Percentiles rank a stretch among this genome's conserved stretches.
Conservation (phyloP, 2,329 filamentous ascomycete genomes). For the Blumeria graminis region DNA sequence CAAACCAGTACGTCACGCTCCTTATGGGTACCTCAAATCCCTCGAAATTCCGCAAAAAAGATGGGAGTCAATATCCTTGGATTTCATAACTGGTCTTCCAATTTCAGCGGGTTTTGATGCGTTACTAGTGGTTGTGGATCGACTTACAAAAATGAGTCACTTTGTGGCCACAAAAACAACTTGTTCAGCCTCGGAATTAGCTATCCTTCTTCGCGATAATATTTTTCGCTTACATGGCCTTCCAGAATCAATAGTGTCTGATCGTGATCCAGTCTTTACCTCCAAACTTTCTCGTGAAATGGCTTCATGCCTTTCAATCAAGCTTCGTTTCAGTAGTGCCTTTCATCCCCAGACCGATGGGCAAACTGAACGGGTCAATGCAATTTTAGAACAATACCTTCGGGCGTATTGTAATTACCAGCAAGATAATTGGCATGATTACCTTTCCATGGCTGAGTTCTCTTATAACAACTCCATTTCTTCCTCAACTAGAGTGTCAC, state of each 20-base stretch:
- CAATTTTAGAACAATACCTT: conserved; percentile 3
- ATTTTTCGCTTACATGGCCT: background rate
- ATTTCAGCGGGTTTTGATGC: background rate
- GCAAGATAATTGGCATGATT: conserved; percentile 3
- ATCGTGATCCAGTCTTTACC: background rate
- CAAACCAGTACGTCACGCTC: background rate
- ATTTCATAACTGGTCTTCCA: background rate
- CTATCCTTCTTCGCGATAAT: background rate
- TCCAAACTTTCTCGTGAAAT: background rate
- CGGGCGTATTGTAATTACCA: conserved; percentile 3
- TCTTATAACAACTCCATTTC: conserved; percentile 2
- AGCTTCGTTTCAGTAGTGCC: background rate
- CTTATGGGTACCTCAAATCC: background rate
- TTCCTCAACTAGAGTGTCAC: background rate
- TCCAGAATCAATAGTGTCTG: background rate
- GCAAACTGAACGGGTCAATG: conserved; percentile 2
- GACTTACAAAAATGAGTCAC: background rate
- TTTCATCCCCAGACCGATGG: conserved; percentile 4
- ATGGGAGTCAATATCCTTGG: background rate
- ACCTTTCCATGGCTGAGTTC: conserved; percentile 3
- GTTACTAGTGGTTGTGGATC: background rate
- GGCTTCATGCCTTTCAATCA: background rate
- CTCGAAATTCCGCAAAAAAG: background rate
- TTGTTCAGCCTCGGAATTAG: background rate
- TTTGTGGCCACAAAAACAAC: background rate